Base-by-base conservation (phyloP, 306 rosid species). In the Cajanus cajan region DNA sequence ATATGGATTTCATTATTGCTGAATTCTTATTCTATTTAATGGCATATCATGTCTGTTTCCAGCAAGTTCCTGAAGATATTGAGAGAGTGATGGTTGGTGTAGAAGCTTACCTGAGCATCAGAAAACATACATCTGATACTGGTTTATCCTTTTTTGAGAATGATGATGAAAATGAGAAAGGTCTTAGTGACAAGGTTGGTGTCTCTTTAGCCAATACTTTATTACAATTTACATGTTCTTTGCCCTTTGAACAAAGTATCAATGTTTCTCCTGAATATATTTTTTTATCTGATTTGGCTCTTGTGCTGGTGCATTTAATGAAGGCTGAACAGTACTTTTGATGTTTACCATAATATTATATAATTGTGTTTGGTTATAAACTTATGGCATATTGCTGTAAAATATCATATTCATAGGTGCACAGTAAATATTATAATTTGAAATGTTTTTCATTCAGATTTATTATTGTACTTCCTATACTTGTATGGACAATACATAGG, bases 21-120 rank as follows among this genome's bases (percentile, higher is more conserved):
- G 76, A 62, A 50, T 50, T 47, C 47, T 36, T 33, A 14, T 61
- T 44, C 24, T 47, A 50, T 64, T 73, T 83, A 41, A 51, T 77
- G 75, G 22, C 57, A 52, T 66, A 9, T 51, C 40, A 68, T 18
- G 22, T 68, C 66, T 76, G 66, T 58, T 34, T 75, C 80, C 99
- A 95, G 99, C 99, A 95, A 95, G 90, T 89, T 78, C 98, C 98
- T 36, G 99, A 93, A 80, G 99, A 93, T 89, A 86, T 95, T 19
- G 99, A 95, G 82, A 87, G 97, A 84, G 97, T 95, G 83, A 90
- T 93, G 92, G 93, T 86, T 72, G 96, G 96, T 41, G 81, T 93
- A 45, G 97, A 95, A 91, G 97, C 99, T 73, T 95, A 95, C 80
- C 86, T 95, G 85, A 95, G 98, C 90, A 95, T 93, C 84, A 88